These are phyloP conservation scores for Rhododendron ovatum DNA, from an alignment of 148 eudicot species.

Conservation along the genomic window DNA sequence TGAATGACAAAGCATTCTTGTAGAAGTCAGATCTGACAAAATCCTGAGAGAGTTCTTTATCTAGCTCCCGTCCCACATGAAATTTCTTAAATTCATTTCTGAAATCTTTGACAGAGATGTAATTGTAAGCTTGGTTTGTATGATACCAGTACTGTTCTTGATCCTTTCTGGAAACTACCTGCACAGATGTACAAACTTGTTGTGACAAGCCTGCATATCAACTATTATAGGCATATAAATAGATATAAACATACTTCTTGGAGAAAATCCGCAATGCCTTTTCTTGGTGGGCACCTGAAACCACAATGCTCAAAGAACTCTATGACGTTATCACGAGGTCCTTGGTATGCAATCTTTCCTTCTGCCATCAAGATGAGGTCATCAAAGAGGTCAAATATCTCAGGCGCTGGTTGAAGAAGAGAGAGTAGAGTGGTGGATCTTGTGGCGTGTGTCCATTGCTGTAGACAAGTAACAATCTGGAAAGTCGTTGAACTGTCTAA, in stretches of 20 bases:
- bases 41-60: constrained; percentile 39
- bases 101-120: constrained; percentile 43
- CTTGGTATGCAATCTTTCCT: constrained; percentile 73
- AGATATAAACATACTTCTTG: constrained; percentile 48
- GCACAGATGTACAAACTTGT: not conserved
- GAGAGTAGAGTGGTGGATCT: constrained; percentile 63
- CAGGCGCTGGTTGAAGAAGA: constrained; percentile 90
- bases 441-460: constrained; percentile 64
- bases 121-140: constrained; percentile 36
- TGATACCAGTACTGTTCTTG: constrained; percentile 66
- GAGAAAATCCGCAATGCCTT: constrained; percentile 79
- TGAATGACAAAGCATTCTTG: constrained; percentile 41
- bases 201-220: not conserved
- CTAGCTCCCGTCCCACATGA: constrained; percentile 36
- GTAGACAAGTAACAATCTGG: constrained; percentile 62
- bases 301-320: constrained; percentile 61
- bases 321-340: constrained; percentile 45
- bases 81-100: constrained; percentile 44
- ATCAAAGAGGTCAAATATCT: constrained; percentile 69
- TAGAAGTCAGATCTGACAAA: constrained; percentile 38
- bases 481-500: constrained; percentile 82
- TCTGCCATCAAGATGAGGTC: constrained; percentile 75
- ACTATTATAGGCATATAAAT: not conserved
- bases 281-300: constrained; percentile 73
- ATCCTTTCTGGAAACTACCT: constrained; percentile 25